phyloP scores from a whole-genome alignment of 2,329 filamentous ascomycete species.

The Sclerotinia nivalis region DNA sequence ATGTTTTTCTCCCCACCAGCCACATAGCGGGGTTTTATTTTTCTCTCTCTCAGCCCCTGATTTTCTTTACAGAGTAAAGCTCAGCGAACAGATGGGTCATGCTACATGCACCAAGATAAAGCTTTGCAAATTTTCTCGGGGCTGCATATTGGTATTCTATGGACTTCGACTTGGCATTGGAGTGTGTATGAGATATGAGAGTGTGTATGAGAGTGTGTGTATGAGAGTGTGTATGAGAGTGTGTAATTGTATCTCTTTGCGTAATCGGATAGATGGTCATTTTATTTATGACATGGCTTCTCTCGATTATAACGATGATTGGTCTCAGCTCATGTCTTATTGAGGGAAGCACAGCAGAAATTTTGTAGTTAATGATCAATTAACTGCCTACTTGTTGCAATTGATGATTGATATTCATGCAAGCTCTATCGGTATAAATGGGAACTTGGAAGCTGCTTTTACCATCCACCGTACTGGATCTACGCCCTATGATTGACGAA shows the following conservation, averaged over 20 bases:
- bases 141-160: not conserved
- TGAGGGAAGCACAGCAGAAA: not conserved
- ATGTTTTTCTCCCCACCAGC: not conserved
- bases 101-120: not conserved
- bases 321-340: not conserved
- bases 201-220: not conserved
- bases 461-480: not conserved
- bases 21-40: not conserved
- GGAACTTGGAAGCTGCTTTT: not conserved
- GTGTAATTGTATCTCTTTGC: not conserved
- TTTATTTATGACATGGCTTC: not conserved
- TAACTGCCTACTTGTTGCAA: not conserved
- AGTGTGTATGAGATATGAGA: not conserved
- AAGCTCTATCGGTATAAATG: not conserved
- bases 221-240: not conserved
- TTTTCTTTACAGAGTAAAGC: not conserved
- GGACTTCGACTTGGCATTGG: not conserved
- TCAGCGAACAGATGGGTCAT: not conserved
- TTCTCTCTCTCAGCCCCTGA: not conserved
- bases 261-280: not conserved
- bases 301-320: not conserved
- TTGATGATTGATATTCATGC: not conserved
- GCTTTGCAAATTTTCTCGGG: constrained; percentile 10
- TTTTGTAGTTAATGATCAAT: not conserved
- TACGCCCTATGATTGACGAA: not conserved